Evolutionary conservation across 2,329 filamentous ascomycete genomes (phyloP), one percentile per base, ranked within the genome.

Genomic region (Periconia digitata): DNA sequence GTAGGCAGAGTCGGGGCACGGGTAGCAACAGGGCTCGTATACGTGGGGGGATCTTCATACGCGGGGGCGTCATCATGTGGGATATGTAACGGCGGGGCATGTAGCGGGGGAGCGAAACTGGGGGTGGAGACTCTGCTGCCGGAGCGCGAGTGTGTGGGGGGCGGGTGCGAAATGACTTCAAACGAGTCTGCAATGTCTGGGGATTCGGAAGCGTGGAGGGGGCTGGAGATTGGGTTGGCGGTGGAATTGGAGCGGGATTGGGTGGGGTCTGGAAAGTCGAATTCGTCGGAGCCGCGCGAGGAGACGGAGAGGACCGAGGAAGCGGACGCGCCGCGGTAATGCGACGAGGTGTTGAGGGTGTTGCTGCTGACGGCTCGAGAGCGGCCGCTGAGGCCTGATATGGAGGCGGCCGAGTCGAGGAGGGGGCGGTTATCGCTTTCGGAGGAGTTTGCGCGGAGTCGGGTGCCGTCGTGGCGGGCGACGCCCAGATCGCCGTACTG

Each of bases 401-500:
- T 86, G 58, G 81, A 85, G 2, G 86, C 88, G 1, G 86, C 84
- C 55, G 86, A 85, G 27, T 86, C 87, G 12, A 92, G 76, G 8
- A 92, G 73, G 1, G 87, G 87, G 37, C 85, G 75, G 23, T 84
- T 77, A 64, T 92, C 87, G 60, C 85, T 89, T 3, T 91, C 88
- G 16, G 77, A 79, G 53, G 86, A 91, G 62, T 85, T 87, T 29
- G 86, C 86, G 23, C 89, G 80, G 22, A 94, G 72, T 39, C 89
- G 78, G 1, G 87, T 89, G 42, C 89, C 89, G 59, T 94, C 89
- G 60, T 89, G 87, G 38, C 86, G 79, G 0, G 87, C 88, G 13
- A 92, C 81, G 27, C 89, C 89, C 4, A 94, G 70, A 36, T 89
- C 86, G 8, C 81, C 86, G 59, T 94, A 94, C 37, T 85, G 84